Conservation (phyloP, 1,284 basidiomycete genomes). For the Ganoderma lingzhi region DNA sequence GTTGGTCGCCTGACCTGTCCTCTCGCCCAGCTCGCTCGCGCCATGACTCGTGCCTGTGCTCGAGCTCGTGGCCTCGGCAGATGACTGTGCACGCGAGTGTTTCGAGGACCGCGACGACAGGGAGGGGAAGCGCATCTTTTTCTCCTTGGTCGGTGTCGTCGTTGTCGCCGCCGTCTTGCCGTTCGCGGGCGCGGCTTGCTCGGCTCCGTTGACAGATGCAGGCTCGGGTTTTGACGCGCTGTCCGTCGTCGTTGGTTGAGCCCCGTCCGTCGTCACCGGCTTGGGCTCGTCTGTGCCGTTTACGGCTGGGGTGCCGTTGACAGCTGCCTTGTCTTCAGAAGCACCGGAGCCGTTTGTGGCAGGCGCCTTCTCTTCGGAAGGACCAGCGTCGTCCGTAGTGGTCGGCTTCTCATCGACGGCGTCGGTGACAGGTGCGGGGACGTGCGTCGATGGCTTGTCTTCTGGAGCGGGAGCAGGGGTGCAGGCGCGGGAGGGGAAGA, state of each 20-base stretch:
- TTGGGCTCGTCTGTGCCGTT: slow-evolving; percentile 10
- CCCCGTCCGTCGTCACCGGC: slow-evolving; percentile 9
- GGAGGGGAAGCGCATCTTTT: slow-evolving; percentile 42
- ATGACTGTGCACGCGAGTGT: slow-evolving; percentile 35
- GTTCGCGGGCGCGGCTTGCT: slow-evolving; percentile 30
- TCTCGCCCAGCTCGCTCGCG: slow-evolving; percentile 36
- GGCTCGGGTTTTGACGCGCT: slow-evolving; percentile 9
- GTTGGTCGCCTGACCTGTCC: slow-evolving; percentile 11
- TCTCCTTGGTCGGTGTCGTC: slow-evolving; percentile 36
- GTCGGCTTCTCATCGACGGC: slow-evolving; percentile 19
- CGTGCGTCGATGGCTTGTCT: slow-evolving; percentile 30
- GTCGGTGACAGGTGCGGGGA: slow-evolving; percentile 24
- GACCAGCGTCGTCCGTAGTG: slow-evolving; percentile 28
- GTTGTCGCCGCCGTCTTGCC: slow-evolving; percentile 11
- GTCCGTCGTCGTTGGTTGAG: slow-evolving; percentile 16
- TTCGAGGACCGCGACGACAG: slow-evolving; percentile 37
- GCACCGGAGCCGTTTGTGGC: slow-evolving; percentile 30
- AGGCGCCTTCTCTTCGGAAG: slow-evolving; percentile 17
- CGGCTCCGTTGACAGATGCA: slow-evolving; percentile 17
- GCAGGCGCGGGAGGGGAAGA: neutral
- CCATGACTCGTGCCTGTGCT: neutral
- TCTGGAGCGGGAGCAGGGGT: slow-evolving; percentile 6
- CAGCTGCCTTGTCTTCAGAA: slow-evolving; percentile 19
- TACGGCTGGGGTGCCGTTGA: slow-evolving; percentile 28
- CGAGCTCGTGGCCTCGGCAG: slow-evolving; percentile 17